Conservation (phyloP, 306 rosid species). For the Pueraria montana region DNA sequence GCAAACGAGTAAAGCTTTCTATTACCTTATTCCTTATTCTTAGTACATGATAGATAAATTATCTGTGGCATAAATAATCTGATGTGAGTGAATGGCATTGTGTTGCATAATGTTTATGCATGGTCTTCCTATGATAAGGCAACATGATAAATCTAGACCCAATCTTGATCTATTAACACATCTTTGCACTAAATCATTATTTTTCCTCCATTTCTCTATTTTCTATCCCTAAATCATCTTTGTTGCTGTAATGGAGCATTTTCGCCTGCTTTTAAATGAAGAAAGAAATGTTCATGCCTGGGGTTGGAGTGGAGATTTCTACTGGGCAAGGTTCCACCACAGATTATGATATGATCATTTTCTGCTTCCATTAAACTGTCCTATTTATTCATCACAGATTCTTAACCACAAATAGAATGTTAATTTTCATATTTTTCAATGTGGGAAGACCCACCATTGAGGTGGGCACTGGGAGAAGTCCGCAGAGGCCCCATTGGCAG, state of each 20-base stretch:
- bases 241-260: not conserved
- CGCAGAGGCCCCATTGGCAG: not conserved
- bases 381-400: not conserved
- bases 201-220: too few relatives aligned
- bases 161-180: not conserved
- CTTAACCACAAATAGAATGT: not conserved
- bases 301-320: not conserved
- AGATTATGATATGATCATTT: not conserved
- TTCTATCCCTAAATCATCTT: not conserved
- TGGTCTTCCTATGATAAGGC: not conserved
- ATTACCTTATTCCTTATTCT: conserved; percentile 31
- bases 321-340: not conserved
- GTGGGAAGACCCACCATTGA: not conserved
- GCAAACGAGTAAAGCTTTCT: conserved; percentile 70
- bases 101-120: not conserved
- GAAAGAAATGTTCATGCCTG: conserved; percentile 25
- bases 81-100: not conserved
- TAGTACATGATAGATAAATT: not conserved
- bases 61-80: not conserved
- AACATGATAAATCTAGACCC: not conserved
- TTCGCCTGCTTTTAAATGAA: not conserved
- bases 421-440: not conserved
- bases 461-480: not conserved
- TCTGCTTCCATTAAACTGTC: conserved; percentile 9
- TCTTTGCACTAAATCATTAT: not conserved